These are phyloP conservation scores for Backusella sp. DNA, from an alignment of 192 early-diverging fungal species.

Conservation along the genomic window DNA sequence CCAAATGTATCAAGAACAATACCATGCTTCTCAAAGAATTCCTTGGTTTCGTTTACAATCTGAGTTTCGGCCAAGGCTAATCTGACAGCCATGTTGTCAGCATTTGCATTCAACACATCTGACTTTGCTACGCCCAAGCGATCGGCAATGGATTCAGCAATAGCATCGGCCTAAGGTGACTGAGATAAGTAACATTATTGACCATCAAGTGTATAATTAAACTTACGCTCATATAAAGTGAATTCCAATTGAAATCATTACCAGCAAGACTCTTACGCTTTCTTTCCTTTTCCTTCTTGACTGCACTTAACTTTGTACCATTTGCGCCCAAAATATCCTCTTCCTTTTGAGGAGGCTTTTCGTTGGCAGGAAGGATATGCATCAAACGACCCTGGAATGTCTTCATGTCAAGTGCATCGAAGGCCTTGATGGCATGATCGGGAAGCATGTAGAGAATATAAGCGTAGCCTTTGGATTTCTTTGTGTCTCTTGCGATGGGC, in stretches of 20 bases:
- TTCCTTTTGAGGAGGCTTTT: slow-evolving; percentile 70
- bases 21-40: slow-evolving; percentile 84
- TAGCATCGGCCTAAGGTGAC: slow-evolving; percentile 72
- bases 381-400: slow-evolving; percentile 92
- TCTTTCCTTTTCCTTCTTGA: slow-evolving; percentile 83
- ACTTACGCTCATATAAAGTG: slow-evolving; percentile 90
- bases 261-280: slow-evolving; percentile 74
- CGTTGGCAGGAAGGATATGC: slow-evolving; percentile 86
- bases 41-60: slow-evolving; percentile 92
- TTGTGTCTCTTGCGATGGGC: slow-evolving; percentile 90
- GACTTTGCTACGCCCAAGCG: slow-evolving; percentile 86
- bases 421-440: slow-evolving; percentile 93
- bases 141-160: slow-evolving; percentile 94
- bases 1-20: slow-evolving; percentile 80
- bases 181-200: background rate
- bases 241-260: slow-evolving; percentile 95
- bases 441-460: slow-evolving; percentile 88
- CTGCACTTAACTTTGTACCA: slow-evolving; percentile 53
- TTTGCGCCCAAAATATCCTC: slow-evolving; percentile 47
- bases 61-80: slow-evolving; percentile 98
- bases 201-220: background rate
- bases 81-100: slow-evolving; percentile 88
- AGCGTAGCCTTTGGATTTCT: slow-evolving; percentile 91
- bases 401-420: slow-evolving; percentile 71
- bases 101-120: slow-evolving; percentile 87